Evolutionary conservation across 1,284 basidiomycete genomes (phyloP).

Genomic region (Calocybe gambosa): DNA sequence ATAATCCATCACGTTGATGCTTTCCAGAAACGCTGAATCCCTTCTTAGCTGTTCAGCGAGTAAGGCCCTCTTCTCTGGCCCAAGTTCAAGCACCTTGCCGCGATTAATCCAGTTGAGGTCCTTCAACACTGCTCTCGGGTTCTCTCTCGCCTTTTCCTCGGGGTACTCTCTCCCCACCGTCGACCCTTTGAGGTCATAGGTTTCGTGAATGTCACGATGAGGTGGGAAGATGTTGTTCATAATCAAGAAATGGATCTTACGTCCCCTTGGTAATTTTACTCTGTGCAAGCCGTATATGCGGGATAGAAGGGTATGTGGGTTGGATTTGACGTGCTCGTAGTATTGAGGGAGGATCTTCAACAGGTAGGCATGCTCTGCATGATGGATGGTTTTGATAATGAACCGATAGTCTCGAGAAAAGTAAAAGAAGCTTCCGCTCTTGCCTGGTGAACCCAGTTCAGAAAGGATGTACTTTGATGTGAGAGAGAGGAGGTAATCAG

Average conservation of each 20-base stretch:
- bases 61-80: slow-evolving; percentile 89
- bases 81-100: slow-evolving; percentile 74
- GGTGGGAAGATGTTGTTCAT: slow-evolving; percentile 99
- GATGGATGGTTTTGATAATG: slow-evolving; percentile 99
- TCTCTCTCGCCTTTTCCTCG: slow-evolving; percentile 76
- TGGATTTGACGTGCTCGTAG: slow-evolving; percentile 81
- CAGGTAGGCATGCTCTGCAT: slow-evolving; percentile 92
- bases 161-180: slow-evolving; percentile 87
- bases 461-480: slow-evolving; percentile 98
- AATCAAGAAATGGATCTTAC: slow-evolving; percentile 98
- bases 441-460: slow-evolving; percentile 97
- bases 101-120: slow-evolving; percentile 96
- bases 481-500: slow-evolving; percentile 93
- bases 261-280: slow-evolving; percentile 90
- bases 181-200: slow-evolving; percentile 95
- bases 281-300: slow-evolving; percentile 96
- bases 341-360: slow-evolving; percentile 82
- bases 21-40: slow-evolving; percentile 82
- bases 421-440: slow-evolving; percentile 99
- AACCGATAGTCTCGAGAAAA: slow-evolving; percentile 98
- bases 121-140: slow-evolving; percentile 86
- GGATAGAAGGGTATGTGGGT: slow-evolving; percentile 91
- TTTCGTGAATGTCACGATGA: slow-evolving; percentile 96
- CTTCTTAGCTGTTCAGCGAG: slow-evolving; percentile 86
- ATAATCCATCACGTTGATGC: slow-evolving; percentile 93